Evolutionary conservation across 2,329 filamentous ascomycete genomes (phyloP).

Genomic region (Lasiodiplodia sp.): DNA sequence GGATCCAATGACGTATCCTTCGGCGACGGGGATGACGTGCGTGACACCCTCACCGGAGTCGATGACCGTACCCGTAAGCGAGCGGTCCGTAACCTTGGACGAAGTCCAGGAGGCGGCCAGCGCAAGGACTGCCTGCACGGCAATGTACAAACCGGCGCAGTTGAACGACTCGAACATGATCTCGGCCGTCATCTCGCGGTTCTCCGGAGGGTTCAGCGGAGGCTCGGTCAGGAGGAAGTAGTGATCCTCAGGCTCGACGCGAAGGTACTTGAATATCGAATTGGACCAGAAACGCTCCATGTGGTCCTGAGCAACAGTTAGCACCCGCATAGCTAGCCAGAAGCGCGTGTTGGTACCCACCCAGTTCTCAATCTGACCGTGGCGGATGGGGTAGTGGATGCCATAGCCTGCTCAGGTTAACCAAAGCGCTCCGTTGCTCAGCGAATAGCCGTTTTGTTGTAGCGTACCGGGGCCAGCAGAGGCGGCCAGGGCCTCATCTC

Average conservation of each 20-base stretch:
- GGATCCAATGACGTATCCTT: slow-evolving; percentile 98
- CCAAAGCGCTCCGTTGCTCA: neutral
- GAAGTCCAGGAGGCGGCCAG: slow-evolving; percentile 98
- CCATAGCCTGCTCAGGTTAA: slow-evolving; percentile 74
- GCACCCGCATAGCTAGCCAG: slow-evolving; percentile 32
- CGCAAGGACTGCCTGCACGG: slow-evolving; percentile 95
- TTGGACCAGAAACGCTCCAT: slow-evolving; percentile 99
- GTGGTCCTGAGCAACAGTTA: slow-evolving; percentile 72
- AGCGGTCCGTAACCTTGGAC: slow-evolving; percentile 95
- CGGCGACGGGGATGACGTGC: slow-evolving; percentile 97
- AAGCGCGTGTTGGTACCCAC: slow-evolving; percentile 56
- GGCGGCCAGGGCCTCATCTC: slow-evolving; percentile 90
- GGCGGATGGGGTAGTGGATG: slow-evolving; percentile 95
- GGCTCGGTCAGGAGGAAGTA: slow-evolving; percentile 98
- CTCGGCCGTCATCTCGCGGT: slow-evolving; percentile 98
- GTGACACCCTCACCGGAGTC: slow-evolving; percentile 99
- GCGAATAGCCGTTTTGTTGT: neutral
- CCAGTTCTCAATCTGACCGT: slow-evolving; percentile 99
- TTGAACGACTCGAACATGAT: slow-evolving; percentile 99
- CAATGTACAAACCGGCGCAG: slow-evolving; percentile 97
- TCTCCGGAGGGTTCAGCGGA: slow-evolving; percentile 97
- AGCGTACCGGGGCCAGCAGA: slow-evolving; percentile 77
- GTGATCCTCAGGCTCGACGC: slow-evolving; percentile 98
- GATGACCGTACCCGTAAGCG: slow-evolving; percentile 95
- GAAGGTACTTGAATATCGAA: slow-evolving; percentile 99